Percentiles rank a stretch among this genome's conserved stretches.
Evolutionary conservation across 2,329 filamentous ascomycete genomes (phyloP).

Genomic region (Fusarium continuum): DNA sequence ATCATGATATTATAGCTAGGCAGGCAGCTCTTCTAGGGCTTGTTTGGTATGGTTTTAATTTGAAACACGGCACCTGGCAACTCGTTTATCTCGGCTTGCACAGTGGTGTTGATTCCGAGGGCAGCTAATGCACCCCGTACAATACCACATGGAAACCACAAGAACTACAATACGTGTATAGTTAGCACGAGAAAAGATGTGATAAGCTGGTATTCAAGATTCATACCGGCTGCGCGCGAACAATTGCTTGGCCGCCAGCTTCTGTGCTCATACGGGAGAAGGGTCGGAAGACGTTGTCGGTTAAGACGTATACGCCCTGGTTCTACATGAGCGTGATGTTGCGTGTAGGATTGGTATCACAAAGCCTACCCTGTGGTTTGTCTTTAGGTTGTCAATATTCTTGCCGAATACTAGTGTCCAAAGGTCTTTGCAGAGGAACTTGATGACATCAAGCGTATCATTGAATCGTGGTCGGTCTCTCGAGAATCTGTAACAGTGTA

Average conservation of each 20-base stretch:
- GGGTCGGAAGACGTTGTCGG: conserved; percentile 90
- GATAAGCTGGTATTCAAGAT: neutral
- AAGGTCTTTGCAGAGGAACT: conserved; percentile 98
- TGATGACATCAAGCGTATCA: conserved; percentile 94
- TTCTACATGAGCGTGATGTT: conserved; percentile 7
- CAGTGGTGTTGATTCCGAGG: conserved; percentile 88
- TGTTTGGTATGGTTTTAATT: conserved; percentile 83
- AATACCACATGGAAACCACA: conserved; percentile 95
- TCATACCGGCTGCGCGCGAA: conserved; percentile 81
- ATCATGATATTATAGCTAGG: conserved; percentile 38
- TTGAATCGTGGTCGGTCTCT: conserved; percentile 86
- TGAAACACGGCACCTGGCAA: conserved; percentile 92
- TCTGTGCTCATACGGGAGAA: conserved; percentile 90
- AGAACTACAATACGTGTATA: conserved; percentile 67
- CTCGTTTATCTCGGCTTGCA: conserved; percentile 89
- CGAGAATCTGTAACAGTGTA: conserved; percentile 73
- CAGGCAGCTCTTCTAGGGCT: conserved; percentile 49
- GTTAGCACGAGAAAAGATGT: conserved; percentile 4
- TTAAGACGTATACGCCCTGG: conserved; percentile 93
- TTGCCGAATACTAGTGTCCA: conserved; percentile 96
- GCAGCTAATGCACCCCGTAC: conserved; percentile 92
- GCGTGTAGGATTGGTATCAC: neutral
- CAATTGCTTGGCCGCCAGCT: conserved; percentile 74
- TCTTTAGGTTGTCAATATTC: conserved; percentile 98
- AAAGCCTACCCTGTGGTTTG: conserved; percentile 81